Conservation (phyloP, 306 rosid genomes). For the Prunus mongolica region DNA sequence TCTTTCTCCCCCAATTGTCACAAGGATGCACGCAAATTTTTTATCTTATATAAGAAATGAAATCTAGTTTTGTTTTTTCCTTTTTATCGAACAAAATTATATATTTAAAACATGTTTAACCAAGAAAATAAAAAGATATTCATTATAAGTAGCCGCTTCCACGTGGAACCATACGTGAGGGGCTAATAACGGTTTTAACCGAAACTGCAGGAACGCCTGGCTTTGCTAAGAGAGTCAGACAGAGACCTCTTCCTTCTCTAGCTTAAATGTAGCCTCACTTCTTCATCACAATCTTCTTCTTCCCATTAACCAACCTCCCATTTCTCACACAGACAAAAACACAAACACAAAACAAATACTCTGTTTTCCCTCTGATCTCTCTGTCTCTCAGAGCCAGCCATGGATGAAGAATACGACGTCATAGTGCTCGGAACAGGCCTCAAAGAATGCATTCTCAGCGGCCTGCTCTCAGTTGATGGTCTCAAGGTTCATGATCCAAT, state of each 20-base stretch:
- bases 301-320: background rate
- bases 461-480: constrained; percentile 51
- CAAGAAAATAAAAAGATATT: background rate
- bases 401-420: constrained; percentile 61
- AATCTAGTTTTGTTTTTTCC: too few relatives aligned
- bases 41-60: too few relatives aligned
- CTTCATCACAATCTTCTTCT: constrained; percentile 1
- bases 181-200: constrained; percentile 16
- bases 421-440: constrained; percentile 59
- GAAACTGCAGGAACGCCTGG: constrained; percentile 17
- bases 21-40: too few relatives aligned
- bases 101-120: too few relatives aligned
- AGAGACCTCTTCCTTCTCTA: constrained; percentile 12
- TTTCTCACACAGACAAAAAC: background rate
- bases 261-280: constrained; percentile 7
- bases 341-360: too few relatives aligned
- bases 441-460: constrained; percentile 59
- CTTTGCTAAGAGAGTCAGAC: background rate
- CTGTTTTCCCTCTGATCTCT: background rate
- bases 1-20: too few relatives aligned
- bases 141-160: background rate
- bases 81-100: too few relatives aligned
- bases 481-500: constrained; percentile 29
- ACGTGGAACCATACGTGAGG: constrained; percentile 3
- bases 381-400: constrained; percentile 1